phyloP scores from a whole-genome alignment of 169 alveolate species.

The Neospora caninum region DNA sequence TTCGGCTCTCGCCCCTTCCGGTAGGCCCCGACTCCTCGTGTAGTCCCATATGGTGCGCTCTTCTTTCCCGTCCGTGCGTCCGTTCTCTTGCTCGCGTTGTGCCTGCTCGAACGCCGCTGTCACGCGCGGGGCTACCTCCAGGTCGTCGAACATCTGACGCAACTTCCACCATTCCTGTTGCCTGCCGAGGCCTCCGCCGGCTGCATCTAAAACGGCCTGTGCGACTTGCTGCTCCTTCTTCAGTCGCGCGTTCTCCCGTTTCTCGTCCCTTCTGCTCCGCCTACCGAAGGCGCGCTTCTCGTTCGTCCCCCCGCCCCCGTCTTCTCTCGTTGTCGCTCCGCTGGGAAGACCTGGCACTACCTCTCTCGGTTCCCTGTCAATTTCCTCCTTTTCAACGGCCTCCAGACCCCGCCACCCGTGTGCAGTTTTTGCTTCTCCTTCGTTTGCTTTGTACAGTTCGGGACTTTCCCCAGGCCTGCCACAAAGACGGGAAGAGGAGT shows the following conservation, averaged over 20 bases:
- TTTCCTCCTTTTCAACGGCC: not conserved
- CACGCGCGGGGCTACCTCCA: not conserved
- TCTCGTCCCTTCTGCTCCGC: not conserved
- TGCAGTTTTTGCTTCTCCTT: not conserved
- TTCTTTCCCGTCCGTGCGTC: too few relatives aligned
- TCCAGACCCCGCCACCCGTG: not conserved
- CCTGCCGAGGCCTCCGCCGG: not conserved
- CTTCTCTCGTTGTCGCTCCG: not conserved
- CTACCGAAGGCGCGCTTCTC: not conserved
- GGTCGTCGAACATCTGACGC: conserved; percentile 19
- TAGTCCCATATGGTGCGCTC: too few relatives aligned
- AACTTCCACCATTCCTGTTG: conserved; percentile 12
- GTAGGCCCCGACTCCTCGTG: too few relatives aligned
- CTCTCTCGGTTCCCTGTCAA: not conserved
- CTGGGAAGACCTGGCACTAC: too few relatives aligned
- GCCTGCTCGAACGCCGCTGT: not conserved
- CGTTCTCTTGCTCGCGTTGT: too few relatives aligned
- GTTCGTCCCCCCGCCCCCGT: not conserved
- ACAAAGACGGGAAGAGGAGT: too few relatives aligned
- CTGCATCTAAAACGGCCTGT: not conserved
- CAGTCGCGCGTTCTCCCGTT: not conserved
- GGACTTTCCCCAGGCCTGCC: too few relatives aligned
- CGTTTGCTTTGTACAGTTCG: too few relatives aligned
- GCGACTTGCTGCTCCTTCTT: not conserved
- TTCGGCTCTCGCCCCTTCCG: too few relatives aligned